Conservation (phyloP, 169 alveolate species). For the Cryptosporidium ryanae region DNA sequence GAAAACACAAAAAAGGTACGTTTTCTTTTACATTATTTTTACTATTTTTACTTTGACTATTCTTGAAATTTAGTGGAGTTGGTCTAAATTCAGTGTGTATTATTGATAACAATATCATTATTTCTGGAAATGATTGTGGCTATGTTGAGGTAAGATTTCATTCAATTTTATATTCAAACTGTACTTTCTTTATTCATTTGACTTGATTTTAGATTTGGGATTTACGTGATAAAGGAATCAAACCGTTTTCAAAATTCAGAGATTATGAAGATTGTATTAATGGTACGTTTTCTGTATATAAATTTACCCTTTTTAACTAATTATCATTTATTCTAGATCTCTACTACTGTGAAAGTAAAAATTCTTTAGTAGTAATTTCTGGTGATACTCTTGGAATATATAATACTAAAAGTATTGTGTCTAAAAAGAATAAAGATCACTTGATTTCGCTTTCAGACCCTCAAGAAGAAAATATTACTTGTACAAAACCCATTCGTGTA, state of each 20-base stretch:
- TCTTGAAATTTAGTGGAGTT: constrained; percentile 6
- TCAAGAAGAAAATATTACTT: constrained; percentile 66
- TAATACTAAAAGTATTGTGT: constrained; percentile 27
- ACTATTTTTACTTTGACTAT: too few relatives aligned
- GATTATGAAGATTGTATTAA: constrained; percentile 69
- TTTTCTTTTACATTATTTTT: not conserved
- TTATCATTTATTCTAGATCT: constrained; percentile 20
- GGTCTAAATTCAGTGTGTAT: constrained; percentile 39
- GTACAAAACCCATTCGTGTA: constrained; percentile 48
- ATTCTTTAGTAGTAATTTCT: constrained; percentile 16
- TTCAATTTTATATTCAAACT: not conserved
- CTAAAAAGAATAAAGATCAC: constrained; percentile 58
- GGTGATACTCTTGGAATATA: constrained; percentile 69
- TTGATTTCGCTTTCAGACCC: constrained; percentile 54
- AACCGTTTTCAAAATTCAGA: constrained; percentile 42
- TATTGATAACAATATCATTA: constrained; percentile 17
- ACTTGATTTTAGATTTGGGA: constrained; percentile 54
- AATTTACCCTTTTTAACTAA: not conserved
- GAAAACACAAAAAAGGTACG: constrained; percentile 51
- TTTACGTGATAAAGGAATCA: constrained; percentile 22
- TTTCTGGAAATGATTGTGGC: constrained; percentile 57
- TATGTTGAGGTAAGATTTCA: constrained; percentile 40
- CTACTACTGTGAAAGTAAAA: constrained; percentile 11
- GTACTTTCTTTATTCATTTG: not conserved
- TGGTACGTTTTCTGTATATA: constrained; percentile 19